Evolutionary conservation across 371 early-diverging fungal genomes (phyloP).

Genomic region (Mucor velutinosus): DNA sequence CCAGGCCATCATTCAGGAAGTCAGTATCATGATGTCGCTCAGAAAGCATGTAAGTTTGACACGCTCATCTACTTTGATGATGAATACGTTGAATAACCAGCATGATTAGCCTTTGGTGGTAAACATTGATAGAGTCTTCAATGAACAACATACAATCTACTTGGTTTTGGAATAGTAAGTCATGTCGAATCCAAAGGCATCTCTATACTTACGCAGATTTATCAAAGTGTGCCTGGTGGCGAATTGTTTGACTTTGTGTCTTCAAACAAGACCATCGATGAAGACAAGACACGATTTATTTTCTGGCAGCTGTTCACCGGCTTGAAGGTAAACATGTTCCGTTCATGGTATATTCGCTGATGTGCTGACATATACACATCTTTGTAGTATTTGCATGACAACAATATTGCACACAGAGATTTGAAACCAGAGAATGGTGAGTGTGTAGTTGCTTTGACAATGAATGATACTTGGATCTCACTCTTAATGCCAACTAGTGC

Average conservation of each 20-base stretch:
- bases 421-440: constrained; percentile 54
- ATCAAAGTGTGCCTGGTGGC: constrained; percentile 68
- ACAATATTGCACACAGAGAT: constrained; percentile 45
- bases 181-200: background rate
- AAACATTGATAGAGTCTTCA: constrained; percentile 9
- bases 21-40: constrained; percentile 71
- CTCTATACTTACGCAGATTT: background rate
- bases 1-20: constrained; percentile 68
- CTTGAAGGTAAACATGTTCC: constrained; percentile 48
- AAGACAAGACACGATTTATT: constrained; percentile 79
- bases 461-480: background rate
- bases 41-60: constrained; percentile 58
- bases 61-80: background rate
- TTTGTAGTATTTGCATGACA: constrained; percentile 41
- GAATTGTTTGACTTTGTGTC: constrained; percentile 94
- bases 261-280: constrained; percentile 68
- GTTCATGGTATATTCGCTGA: background rate
- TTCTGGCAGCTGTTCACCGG: constrained; percentile 79
- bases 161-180: constrained; percentile 25
- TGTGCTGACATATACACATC: background rate
- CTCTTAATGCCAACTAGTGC: constrained; percentile 52
- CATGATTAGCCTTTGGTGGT: constrained; percentile 20
- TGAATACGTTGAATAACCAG: background rate
- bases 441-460: constrained; percentile 2
- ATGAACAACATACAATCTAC: constrained; percentile 14